Evolutionary conservation across 1,139 yeast species (phyloP), one percentile per base, ranked within the genome.

Genomic region (Nakaseomyces kungkrabaensis): DNA sequence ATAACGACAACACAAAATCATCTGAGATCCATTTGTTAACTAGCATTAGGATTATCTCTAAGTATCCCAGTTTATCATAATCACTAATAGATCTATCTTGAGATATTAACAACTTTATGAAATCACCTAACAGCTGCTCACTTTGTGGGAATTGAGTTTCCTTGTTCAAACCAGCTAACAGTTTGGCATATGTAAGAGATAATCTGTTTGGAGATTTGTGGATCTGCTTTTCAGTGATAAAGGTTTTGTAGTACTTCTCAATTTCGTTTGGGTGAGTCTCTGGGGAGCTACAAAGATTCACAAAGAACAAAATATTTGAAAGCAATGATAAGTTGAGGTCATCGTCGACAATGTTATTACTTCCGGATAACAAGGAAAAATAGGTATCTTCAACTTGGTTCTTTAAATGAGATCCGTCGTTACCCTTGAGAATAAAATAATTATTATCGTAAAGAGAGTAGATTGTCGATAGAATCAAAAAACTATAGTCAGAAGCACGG

Each of bases 41-140:
- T 26, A 82, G 51, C 33, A 86, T 62, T 3, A 86, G 71, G 22
- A 85, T 59, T 17, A 77, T 65, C 58, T 85, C 81, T 45, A 85
- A 69, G 56, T 83, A 82, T 1, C 80, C 79, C 24, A 82, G 66
- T 56, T 80, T 74, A 45, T 57, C 59, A 45, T 61, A 59, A 4
- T 51, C 54, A 2, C 51, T 29, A 22, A 53, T 44, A 5, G 26
- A 31, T 10, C 40, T 27, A 32, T 43, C 43, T 17, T 49, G 10
- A 1, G 40, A 36, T 13, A 43, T 52, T 8, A 66, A 43, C 11
- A 67, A 49, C 4, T 37, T 37, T 6, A 60, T 51, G 4, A 54
- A 42, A 25, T 51, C 44, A 5, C 47, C 43, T 36, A 66, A 49
- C 7, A 58, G 42, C 1, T 45, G 26, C 2, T 48, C 41, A 2